Evolutionary conservation across 768 basidiomycete genomes (phyloP).

Genomic region (Lactifluus subvellereus): DNA sequence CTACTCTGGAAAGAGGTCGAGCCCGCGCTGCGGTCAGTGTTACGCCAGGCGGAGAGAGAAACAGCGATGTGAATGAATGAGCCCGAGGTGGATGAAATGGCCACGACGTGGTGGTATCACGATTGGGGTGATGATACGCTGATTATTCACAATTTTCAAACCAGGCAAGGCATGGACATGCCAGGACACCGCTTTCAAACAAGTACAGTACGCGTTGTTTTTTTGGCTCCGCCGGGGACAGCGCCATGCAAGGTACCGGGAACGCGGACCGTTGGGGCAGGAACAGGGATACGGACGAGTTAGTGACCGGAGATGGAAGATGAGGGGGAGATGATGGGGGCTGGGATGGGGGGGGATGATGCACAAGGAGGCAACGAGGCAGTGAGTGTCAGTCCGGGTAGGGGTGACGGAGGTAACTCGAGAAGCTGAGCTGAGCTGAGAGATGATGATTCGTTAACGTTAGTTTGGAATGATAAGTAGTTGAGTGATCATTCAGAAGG

Average conservation of each 20-base stretch:
- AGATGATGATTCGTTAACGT: neutral
- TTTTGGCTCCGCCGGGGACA: neutral
- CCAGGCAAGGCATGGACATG: neutral
- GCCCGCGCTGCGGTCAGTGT: neutral
- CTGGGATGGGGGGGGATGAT: neutral
- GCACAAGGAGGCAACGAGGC: slow-evolving; percentile 23
- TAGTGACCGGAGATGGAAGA: neutral
- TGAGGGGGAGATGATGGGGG: neutral
- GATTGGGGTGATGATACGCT: slow-evolving; percentile 6
- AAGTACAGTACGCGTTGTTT: neutral
- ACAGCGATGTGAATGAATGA: neutral
- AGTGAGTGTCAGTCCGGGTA: neutral
- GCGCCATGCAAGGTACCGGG: neutral
- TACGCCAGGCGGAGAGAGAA: neutral
- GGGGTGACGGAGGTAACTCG: neutral
- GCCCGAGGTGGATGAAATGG: neutral
- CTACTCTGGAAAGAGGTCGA: neutral
- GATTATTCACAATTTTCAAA: neutral
- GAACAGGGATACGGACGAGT: no score
- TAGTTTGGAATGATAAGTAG: neutral
- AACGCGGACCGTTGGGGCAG: no score
- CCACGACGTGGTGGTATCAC: neutral
- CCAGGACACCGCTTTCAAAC: slow-evolving; percentile 7
- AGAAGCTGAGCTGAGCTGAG: neutral
- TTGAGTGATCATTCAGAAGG: neutral